Conservation (phyloP, 352 stramenopile genomes). For the Pythium rhizo-oryzae region DNA sequence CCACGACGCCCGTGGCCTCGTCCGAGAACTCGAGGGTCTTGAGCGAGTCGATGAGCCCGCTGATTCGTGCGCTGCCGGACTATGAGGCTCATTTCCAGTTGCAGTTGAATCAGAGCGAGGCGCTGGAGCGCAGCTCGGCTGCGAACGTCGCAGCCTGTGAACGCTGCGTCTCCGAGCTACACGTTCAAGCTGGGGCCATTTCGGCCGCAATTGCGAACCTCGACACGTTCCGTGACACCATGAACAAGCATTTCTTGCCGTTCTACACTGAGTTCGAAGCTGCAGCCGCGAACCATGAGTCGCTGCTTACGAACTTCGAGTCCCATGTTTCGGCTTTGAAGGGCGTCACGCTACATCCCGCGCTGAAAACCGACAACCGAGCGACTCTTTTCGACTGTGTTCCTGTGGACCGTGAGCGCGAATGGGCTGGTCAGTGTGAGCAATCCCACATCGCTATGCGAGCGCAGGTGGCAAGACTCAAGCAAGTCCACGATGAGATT, state of each 20-base stretch:
- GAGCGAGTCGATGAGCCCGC: slow-evolving; percentile 77
- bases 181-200: slow-evolving; percentile 74
- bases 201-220: slow-evolving; percentile 75
- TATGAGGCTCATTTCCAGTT: slow-evolving; percentile 85
- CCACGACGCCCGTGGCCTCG: slow-evolving; percentile 49
- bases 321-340: slow-evolving; percentile 56
- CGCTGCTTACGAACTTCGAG: slow-evolving; percentile 73
- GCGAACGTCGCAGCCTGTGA: slow-evolving; percentile 67
- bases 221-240: slow-evolving; percentile 69
- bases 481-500: slow-evolving; percentile 70
- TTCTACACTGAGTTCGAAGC: slow-evolving; percentile 82
- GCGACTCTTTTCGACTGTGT: slow-evolving; percentile 84
- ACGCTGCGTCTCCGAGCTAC: slow-evolving; percentile 50
- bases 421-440: slow-evolving; percentile 78
- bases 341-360: slow-evolving; percentile 65
- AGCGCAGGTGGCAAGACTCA: slow-evolving; percentile 62
- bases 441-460: slow-evolving; percentile 75
- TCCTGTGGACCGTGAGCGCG: slow-evolving; percentile 75
- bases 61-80: slow-evolving; percentile 77
- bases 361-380: slow-evolving; percentile 52
- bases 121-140: slow-evolving; percentile 50
- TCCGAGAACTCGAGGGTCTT: slow-evolving; percentile 72
- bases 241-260: slow-evolving; percentile 80
- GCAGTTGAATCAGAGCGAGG: slow-evolving; percentile 69
- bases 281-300: slow-evolving; percentile 56